phyloP scores from a whole-genome alignment of 257 asterid species.

The Solanum lignicaule region DNA sequence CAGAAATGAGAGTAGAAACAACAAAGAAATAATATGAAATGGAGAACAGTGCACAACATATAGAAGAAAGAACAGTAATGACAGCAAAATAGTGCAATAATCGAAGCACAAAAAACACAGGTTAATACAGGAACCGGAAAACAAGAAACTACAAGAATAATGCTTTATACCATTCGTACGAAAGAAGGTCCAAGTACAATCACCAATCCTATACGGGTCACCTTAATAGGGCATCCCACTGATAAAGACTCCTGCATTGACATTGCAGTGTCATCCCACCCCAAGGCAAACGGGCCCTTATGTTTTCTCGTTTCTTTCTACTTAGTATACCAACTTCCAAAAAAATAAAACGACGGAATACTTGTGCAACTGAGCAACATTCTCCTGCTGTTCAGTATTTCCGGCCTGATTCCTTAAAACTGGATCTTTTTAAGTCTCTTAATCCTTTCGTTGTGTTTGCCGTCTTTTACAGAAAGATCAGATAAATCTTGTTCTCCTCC shows the following conservation, averaged over 20 bases:
- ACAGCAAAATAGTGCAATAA: not conserved
- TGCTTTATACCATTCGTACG: not conserved
- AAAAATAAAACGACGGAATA: not conserved
- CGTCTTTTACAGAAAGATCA: constrained; percentile 7
- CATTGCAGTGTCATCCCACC: not conserved
- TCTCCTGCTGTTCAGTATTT: not conserved
- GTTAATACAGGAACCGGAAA: not conserved
- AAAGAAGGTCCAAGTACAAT: not conserved
- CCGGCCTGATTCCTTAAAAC: not conserved
- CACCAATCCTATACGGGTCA: not conserved
- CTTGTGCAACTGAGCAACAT: not conserved
- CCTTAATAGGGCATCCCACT: not conserved
- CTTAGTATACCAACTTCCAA: not conserved
- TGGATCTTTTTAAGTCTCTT: not conserved
- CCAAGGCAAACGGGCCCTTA: not conserved
- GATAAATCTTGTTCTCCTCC: constrained; percentile 24
- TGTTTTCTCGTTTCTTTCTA: not conserved
- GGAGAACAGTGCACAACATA: not conserved
- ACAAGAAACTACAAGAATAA: not conserved
- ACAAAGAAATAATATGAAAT: not conserved
- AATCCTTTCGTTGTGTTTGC: not conserved
- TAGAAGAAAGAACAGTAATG: not conserved
- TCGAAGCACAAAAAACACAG: not conserved
- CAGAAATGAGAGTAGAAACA: not conserved
- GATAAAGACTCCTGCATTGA: not conserved